These are phyloP conservation scores for Chloranthus sessilifolius DNA, from an alignment of 164 flowering plant species.

Conservation along the genomic window DNA sequence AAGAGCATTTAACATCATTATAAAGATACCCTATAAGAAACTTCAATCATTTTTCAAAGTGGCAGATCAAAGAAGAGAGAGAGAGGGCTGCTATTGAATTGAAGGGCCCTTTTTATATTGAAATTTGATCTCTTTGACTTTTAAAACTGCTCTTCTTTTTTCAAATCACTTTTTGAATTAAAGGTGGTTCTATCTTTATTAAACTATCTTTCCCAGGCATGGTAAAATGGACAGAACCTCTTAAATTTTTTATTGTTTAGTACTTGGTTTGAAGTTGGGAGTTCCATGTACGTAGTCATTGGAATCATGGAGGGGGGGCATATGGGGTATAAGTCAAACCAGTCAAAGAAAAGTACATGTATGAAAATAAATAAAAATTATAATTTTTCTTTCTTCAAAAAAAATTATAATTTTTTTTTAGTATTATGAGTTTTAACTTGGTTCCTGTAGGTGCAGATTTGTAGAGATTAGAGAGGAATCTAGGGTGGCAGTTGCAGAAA, in stretches of 20 bases:
- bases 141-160: constrained; percentile 5
- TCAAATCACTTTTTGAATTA: constrained; percentile 20
- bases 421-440: constrained; percentile 5
- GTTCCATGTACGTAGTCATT: constrained; percentile 2
- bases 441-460: constrained; percentile 5
- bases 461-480: constrained; percentile 18
- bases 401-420: constrained; percentile 6
- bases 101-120: constrained; percentile 11
- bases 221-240: constrained; percentile 30
- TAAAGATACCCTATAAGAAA: too few species aligned
- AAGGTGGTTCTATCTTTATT: constrained; percentile 29
- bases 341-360: too few species aligned
- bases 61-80: neutral
- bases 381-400: constrained; percentile 7
- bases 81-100: neutral
- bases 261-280: constrained; percentile 10
- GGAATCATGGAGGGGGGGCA: constrained; percentile 5
- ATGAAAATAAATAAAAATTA: constrained; percentile 8
- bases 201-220: constrained; percentile 24
- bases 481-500: constrained; percentile 16
- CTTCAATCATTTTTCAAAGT: neutral
- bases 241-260: too few species aligned
- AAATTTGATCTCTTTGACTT: constrained; percentile 2
- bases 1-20: too few species aligned
- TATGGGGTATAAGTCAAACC: constrained; percentile 17